A percentile compares a stretch with the other conserved stretches of the same genome.
phyloP scores from a whole-genome alignment of 371 early-diverging fungal genomes.

The Mucor velutinosus region DNA sequence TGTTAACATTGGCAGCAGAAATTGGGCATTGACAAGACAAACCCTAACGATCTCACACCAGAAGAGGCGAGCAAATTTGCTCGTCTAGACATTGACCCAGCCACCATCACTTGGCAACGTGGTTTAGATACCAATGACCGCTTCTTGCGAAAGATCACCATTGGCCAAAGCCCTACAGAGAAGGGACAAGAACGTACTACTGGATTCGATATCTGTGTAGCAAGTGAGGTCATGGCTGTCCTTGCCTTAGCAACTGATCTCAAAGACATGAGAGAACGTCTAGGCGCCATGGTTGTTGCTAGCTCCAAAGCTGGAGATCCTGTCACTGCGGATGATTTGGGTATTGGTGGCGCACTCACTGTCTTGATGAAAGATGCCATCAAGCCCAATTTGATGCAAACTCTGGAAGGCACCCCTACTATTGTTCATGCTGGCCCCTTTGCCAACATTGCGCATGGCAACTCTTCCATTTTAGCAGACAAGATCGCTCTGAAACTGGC shows the following conservation, averaged over 20 bases:
- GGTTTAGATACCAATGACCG: conserved; percentile 95
- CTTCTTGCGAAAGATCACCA: conserved; percentile 86
- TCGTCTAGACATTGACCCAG: conserved; percentile 90
- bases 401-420: conserved; percentile 96
- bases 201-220: conserved; percentile 95
- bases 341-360: conserved; percentile 92
- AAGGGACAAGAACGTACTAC: conserved; percentile 85
- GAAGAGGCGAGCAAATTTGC: conserved; percentile 82
- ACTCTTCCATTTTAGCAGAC: conserved; percentile 93
- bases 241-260: conserved; percentile 90
- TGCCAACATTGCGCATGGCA: conserved; percentile 98
- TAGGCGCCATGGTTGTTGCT: conserved; percentile 96
- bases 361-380: conserved; percentile 98
- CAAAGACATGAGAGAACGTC: conserved; percentile 87
- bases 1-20: conserved; percentile 47
- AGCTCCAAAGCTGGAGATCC: conserved; percentile 80
- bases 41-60: conserved; percentile 76
- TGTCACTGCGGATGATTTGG: conserved; percentile 93
- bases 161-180: conserved; percentile 89
- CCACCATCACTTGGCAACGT: conserved; percentile 95
- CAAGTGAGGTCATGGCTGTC: conserved; percentile 96
- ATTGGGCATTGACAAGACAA: conserved; percentile 80
- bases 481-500: conserved; percentile 91
- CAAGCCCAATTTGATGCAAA: conserved; percentile 97
- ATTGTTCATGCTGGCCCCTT: conserved; percentile 98